These are phyloP conservation scores for Macrocybe sp. DNA, from an alignment of 1,284 basidiomycete genomes.

Conservation along the genomic window DNA sequence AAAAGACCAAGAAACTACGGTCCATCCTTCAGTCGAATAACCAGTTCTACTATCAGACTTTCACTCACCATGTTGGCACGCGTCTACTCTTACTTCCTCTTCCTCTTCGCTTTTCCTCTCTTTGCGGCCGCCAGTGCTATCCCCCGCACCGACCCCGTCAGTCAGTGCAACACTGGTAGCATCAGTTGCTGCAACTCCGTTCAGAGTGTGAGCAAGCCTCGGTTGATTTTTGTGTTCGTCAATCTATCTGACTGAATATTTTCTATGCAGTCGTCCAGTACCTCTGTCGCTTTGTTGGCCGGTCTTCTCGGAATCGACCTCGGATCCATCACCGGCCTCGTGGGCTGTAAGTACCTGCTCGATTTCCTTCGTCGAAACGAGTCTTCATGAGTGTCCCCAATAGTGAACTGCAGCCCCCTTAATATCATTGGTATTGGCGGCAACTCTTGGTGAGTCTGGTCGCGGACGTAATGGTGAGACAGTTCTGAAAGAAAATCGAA, in stretches of 20 bases:
- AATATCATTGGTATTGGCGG: conserved; percentile 12
- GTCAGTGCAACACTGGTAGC: conserved; percentile 1
- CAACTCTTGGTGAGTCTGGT: conserved; percentile 10
- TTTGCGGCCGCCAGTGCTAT: not conserved
- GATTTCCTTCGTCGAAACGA: not conserved
- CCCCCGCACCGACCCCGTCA: not conserved
- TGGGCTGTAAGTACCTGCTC: not conserved
- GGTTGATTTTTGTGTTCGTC: not conserved
- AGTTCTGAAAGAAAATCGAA: too few relatives aligned
- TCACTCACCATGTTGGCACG: not conserved
- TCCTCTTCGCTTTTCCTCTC: not conserved
- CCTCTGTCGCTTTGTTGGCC: not conserved
- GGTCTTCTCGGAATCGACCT: not conserved
- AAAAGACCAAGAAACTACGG: not conserved
- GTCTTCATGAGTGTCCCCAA: not conserved
- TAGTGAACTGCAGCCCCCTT: conserved; percentile 14
- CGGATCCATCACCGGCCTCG: not conserved
- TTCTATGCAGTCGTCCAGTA: not conserved
- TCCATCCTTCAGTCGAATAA: not conserved
- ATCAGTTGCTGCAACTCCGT: not conserved
- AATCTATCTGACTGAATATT: not conserved
- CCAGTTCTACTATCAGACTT: not conserved
- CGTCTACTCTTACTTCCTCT: not conserved
- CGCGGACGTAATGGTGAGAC: too few relatives aligned
- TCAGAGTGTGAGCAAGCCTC: not conserved